Evolutionary conservation across 768 basidiomycete genomes (phyloP), one percentile per base, ranked within the genome.

Genomic region (Pleurotus pulmonarius): DNA sequence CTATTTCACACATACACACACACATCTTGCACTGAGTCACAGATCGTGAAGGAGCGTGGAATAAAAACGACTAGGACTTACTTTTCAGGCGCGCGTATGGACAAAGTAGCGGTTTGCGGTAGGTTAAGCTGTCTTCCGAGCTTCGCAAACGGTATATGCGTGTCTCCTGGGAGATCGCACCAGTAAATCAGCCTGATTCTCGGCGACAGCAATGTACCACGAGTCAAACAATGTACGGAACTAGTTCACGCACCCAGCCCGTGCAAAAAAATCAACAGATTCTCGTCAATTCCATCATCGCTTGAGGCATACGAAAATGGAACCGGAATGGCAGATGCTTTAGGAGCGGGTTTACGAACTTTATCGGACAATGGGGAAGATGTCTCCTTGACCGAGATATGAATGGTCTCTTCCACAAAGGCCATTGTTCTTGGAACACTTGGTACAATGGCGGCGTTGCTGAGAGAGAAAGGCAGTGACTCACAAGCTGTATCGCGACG

Each of bases 61-160:
- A 29, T 29, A n/a, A 40, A 24, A 43, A 20, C 34, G 20, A 49
- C 38, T 12, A 25, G 39, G 49, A 73, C 81, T 60, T 70, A 91
- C 88, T 82, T 83, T 63, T 87, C 82, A 15, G 92, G 87, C 2
- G 88, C 94, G 47, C 89, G 83, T 8, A 96, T 66, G 1, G 90
- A 81, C n/a, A 96, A 81, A 1, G 83, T 77, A 2, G 93, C 92
- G 0, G 94, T 96, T 67, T 95, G 93, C 0, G 94, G 94, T n/a
- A 97, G 81, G 61, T 83, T 89, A 46, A 97, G 70, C 8, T 82
- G 80, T 18, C 75, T 76, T 8, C 85, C 92, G 5, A 97, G 81
- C 53, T 84, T 83, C 29, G 78, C 74, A 67, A 97, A 96, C 1
- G 92, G 91, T 2, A 73, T 46, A 58, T 88, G 85, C 0, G 87